These are phyloP conservation scores for Mrakia blollopis DNA, from an alignment of 768 basidiomycete genomes.

Conservation along the genomic window DNA sequence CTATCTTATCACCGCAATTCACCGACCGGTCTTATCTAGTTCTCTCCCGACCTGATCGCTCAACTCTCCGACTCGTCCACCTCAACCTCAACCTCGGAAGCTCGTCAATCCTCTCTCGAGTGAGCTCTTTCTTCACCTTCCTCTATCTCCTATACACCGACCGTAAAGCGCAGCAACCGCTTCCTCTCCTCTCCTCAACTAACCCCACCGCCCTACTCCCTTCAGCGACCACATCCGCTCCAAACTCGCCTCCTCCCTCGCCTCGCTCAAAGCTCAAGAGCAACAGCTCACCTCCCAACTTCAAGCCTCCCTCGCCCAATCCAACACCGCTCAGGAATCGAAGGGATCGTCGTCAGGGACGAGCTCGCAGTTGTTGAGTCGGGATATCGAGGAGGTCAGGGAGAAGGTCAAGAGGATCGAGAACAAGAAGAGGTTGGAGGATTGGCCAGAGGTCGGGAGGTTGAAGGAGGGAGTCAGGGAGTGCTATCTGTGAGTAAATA, in stretches of 20 bases:
- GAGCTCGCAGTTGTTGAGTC: conserved; percentile 40
- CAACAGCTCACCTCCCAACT: conserved; percentile 39
- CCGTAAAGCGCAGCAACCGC: too few species aligned
- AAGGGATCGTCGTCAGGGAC: conserved; percentile 36
- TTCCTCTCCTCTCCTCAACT: neutral
- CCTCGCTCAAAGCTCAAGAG: conserved; percentile 45
- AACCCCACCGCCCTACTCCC: conserved; percentile 27
- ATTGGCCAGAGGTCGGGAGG: conserved; percentile 38
- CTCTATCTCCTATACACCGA: neutral
- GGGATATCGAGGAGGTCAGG: conserved; percentile 45
- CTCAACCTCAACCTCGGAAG: conserved; percentile 28
- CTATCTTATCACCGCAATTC: neutral
- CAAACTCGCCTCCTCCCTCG: conserved; percentile 42
- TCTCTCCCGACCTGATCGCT: conserved; percentile 43
- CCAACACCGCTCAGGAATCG: conserved; percentile 28
- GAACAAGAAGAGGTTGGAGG: conserved; percentile 36
- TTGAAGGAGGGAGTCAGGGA: conserved; percentile 40
- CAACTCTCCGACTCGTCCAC: conserved; percentile 40
- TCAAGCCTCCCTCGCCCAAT: conserved; percentile 27
- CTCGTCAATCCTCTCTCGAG: conserved; percentile 32
- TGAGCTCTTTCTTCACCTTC: neutral
- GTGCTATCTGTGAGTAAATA: conserved; percentile 43
- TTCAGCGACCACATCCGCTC: conserved; percentile 42
- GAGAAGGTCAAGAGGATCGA: conserved; percentile 43
- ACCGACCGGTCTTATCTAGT: conserved; percentile 33